Evolutionary conservation across 352 stramenopile species (phyloP).

Genomic region (Plasmopara muralis): DNA sequence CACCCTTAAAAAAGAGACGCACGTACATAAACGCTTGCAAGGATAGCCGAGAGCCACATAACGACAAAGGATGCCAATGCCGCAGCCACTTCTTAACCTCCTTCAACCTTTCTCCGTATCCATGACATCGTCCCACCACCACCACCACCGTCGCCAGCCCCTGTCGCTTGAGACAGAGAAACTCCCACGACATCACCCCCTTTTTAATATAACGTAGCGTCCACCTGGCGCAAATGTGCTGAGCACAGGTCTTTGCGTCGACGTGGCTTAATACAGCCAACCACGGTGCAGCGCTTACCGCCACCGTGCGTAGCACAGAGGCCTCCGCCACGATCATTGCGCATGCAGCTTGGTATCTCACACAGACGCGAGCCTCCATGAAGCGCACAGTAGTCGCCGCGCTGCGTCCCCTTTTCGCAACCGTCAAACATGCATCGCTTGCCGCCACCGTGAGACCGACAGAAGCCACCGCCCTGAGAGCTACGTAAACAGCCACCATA

Average conservation of each 20-base stretch:
- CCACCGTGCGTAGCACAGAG: conserved; percentile 66
- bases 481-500: conserved; percentile 55
- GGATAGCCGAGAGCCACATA: no score
- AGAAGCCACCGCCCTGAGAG: conserved; percentile 76
- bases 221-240: conserved; percentile 44
- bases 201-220: background rate
- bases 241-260: conserved; percentile 80
- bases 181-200: no score
- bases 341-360: conserved; percentile 72
- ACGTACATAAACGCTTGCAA: no score
- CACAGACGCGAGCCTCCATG: conserved; percentile 82
- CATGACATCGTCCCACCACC: no score
- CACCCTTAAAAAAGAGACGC: no score
- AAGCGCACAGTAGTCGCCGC: conserved; percentile 77
- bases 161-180: no score
- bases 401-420: conserved; percentile 84
- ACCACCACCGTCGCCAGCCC: no score
- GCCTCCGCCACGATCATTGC: conserved; percentile 79
- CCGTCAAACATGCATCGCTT: conserved; percentile 81
- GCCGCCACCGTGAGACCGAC: conserved; percentile 78
- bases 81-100: no score
- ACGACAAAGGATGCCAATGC: no score
- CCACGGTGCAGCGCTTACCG: conserved; percentile 70
- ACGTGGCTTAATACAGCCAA: conserved; percentile 68
- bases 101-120: no score